phyloP scores from a whole-genome alignment of 2,329 filamentous ascomycete genomes.

The Drechslerella dactyloides region DNA sequence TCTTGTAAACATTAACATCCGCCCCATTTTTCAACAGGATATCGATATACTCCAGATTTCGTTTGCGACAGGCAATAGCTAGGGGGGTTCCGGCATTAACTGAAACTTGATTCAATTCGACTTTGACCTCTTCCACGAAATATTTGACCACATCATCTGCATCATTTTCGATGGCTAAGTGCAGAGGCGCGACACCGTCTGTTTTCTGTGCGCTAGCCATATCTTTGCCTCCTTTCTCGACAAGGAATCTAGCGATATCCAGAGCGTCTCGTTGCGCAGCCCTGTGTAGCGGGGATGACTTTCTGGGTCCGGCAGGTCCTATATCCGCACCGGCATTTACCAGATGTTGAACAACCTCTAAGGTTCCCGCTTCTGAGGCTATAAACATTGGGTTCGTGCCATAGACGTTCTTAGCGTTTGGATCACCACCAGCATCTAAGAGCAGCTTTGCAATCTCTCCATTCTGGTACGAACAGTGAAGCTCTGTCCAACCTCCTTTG shows the following conservation, averaged over 20 bases:
- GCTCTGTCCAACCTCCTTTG: background rate
- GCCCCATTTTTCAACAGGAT: background rate
- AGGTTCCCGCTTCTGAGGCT: background rate
- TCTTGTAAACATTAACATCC: constrained; percentile 2
- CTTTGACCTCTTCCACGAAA: background rate
- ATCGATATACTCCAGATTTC: background rate
- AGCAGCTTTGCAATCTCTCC: background rate
- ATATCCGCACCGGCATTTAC: background rate
- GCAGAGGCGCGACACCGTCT: constrained; percentile 1
- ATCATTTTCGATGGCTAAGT: background rate
- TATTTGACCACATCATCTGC: constrained; percentile 1
- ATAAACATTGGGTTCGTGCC: constrained; percentile 3
- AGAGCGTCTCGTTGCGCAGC: background rate
- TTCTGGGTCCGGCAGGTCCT: background rate
- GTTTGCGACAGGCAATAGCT: background rate
- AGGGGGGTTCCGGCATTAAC: background rate
- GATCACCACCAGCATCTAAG: background rate
- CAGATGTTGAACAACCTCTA: background rate
- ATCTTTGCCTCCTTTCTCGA: background rate
- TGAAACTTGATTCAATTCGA: background rate
- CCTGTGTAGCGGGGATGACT: background rate
- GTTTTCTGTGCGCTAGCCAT: background rate
- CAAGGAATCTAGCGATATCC: background rate
- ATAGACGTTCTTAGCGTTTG: background rate
- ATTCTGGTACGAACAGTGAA: background rate